Evolutionary conservation across 2,329 filamentous ascomycete species (phyloP), one percentile per base, ranked within the genome.

Genomic region (Cercospora brassicicola): DNA sequence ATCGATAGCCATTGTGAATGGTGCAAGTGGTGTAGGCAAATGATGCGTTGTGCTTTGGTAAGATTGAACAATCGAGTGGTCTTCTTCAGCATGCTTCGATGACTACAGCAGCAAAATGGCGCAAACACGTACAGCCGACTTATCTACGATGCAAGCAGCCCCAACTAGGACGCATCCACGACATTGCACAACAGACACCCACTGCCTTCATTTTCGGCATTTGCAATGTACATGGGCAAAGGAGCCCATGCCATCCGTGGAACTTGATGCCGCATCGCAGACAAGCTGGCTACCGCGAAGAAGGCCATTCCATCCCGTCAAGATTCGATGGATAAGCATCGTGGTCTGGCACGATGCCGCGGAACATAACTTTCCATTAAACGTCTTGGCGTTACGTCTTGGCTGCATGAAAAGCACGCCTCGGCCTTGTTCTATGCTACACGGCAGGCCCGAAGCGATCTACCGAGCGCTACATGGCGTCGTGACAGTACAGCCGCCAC

Each of bases 1-100:
- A 42, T 66, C 59, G 26, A 62, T 66, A 15, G 59, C 59, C 64
- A 66, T 66, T 28, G 59, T 23, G n/a, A 66, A 62, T 3, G 59
- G 59, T 42, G 59, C 45, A 45, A 39, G 30, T 36, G 36, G 59
- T 30, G 36, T 48, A 7, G 59, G 39, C 23, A 48, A 39, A 30
- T 48, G 59, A 48, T 42, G 36, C 23, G 59, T 51, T 45, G 39
- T n/a, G 36, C 39, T 45, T 30, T 51, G 39, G 42, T 48, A 42
- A 62, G 26, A 30, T 11, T 45, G 13, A 51, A 48, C 9, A 62
- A 28, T 28, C 59, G 36, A 62, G 39, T 15, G n/a, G 36, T 62
- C 42, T 48, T 62, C 59, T 62, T 62, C 23, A 62, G 59, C 59
- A 62, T 62, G 42, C 59, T 51, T 48, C 57, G 11, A 60, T 51